Evolutionary conservation across 176 grass and related monocot genomes (phyloP), one percentile per base, ranked within the genome.

Genomic region (Lolium perenne): DNA sequence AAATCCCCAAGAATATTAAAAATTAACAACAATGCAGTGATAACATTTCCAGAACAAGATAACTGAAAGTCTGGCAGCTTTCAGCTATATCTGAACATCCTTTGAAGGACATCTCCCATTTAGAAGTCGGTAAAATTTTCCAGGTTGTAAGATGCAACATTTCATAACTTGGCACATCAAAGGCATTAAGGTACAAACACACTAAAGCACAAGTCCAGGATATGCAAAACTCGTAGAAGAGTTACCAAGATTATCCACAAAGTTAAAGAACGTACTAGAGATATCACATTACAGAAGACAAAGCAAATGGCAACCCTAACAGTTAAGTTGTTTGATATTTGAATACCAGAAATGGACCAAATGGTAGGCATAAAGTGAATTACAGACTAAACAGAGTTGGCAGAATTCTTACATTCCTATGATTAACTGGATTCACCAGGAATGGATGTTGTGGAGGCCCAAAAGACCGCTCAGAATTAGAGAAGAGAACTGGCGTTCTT

Each of bases 381-480:
- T 61, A 18, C 15, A 69, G 68, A 64, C 48, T 86, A 85, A 93
- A 82, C 92, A 88, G 86, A 35, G 92, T 75, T 79, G 82, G 88
- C 61, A 90, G 41, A 74, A 88, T 86, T 77, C 88, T 83, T 76
- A 76, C 58, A 63, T 80, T 88, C 69, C 83, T 76, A 74, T 83
- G 86, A 25, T 85, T 88, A 74, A 88, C 82, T 86, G 88, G 83
- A 86, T 90, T 86, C 79, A 69, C 60, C 67, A 86, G 73, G 60
- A 93, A 75, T 0, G 79, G 58, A 85, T 90, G 92, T 23, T 81
- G 74, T 83, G 88, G 80, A 58, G 73, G 78, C 43, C 73, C 86
- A 93, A 88, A 88, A 51, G 45, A 51, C 66, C 47, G 82, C 62
- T 93, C 92, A 70, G 78, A 72, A 83, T 79, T 90, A 17, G 85